Evolutionary conservation across 2,329 filamentous ascomycete species (phyloP), one percentile per base, ranked within the genome.

Genomic region (Stagonosporopsis chrysanthemi): DNA sequence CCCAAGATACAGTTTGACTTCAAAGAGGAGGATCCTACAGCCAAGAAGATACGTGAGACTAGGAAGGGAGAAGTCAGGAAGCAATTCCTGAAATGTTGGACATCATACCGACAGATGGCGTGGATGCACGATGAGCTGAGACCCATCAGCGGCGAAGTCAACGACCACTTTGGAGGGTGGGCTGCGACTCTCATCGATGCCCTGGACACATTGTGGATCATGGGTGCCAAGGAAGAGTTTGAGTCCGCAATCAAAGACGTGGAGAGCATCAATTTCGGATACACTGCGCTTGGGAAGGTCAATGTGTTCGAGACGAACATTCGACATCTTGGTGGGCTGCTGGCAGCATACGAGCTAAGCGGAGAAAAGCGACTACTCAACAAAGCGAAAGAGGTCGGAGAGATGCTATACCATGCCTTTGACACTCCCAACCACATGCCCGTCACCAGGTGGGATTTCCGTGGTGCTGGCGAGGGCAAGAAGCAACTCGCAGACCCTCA

Each of bases 371-470:
- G 89, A 23, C 81, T 96, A 11, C 81, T 96, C 29, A 85, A 88
- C 51, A 95, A 96, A 77, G 90, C 92, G 1, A 82, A 89, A 33
- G 89, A 94, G 76, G 84, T 95, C 24, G 92, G 87, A 36, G 90
- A 94, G 67, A 84, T 96, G 58, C 79, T 96, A 29, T 92, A 93
- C 80, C 87, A 89, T 50, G 85, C 90, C 4, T 96, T 96, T 68
- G 92, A 96, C 76, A 97, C 94, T 0, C 93, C 93, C 0, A 97
- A 98, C 75, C 87, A 92, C 66, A 96, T 98, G 91, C 93, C 94
- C 5, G 75, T 81, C 44, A 80, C 79, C 0, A 68, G 79, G 50
- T 82, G 79, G 80, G 70, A 77, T 17, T 75, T 78, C 24, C 70
- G 75, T 46, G 69, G 72, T 12, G 77, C 75, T 15, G 68, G 76